A percentile compares a stretch with the other conserved stretches of the same genome.
These are phyloP conservation scores for Sutorius australiensis DNA, from an alignment of 768 basidiomycete species.

Conservation along the genomic window DNA sequence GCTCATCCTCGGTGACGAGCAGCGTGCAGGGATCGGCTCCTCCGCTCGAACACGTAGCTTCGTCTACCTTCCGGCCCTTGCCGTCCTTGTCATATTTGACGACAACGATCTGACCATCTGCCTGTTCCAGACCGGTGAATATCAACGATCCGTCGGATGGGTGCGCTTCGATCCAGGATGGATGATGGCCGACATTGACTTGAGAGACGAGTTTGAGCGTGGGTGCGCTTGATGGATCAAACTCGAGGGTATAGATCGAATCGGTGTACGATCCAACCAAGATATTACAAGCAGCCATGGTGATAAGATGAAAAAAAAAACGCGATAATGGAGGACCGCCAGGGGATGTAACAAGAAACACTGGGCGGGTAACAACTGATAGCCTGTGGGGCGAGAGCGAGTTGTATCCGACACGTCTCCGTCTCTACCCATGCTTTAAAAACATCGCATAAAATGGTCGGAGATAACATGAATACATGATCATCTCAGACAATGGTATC, in stretches of 20 bases:
- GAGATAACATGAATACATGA: not conserved
- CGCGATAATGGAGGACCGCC: not conserved
- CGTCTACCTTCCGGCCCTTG: slow-evolving; percentile 40
- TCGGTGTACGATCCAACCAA: slow-evolving; percentile 65
- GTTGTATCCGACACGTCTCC: too few relatives aligned
- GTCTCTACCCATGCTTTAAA: too few relatives aligned
- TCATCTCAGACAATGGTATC: not conserved
- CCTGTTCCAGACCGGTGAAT: slow-evolving; percentile 63
- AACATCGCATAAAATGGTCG: too few relatives aligned
- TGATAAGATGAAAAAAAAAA: not conserved
- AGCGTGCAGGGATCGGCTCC: slow-evolving; percentile 66
- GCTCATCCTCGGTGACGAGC: slow-evolving; percentile 50
- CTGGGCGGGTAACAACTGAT: not conserved
- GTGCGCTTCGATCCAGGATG: slow-evolving; percentile 73
- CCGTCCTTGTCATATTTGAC: slow-evolving; percentile 56
- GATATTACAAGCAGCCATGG: slow-evolving; percentile 36
- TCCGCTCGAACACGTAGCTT: slow-evolving; percentile 42
- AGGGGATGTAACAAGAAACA: too few relatives aligned
- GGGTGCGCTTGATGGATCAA: slow-evolving; percentile 53
- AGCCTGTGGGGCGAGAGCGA: too few relatives aligned
- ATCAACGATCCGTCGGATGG: slow-evolving; percentile 54
- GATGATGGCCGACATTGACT: slow-evolving; percentile 53
- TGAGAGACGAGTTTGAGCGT: slow-evolving; percentile 47
- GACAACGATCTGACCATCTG: slow-evolving; percentile 60
- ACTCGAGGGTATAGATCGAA: slow-evolving; percentile 57